Evolutionary conservation across 1,284 basidiomycete species (phyloP).

Genomic region (Gymnopus androsaceus): DNA sequence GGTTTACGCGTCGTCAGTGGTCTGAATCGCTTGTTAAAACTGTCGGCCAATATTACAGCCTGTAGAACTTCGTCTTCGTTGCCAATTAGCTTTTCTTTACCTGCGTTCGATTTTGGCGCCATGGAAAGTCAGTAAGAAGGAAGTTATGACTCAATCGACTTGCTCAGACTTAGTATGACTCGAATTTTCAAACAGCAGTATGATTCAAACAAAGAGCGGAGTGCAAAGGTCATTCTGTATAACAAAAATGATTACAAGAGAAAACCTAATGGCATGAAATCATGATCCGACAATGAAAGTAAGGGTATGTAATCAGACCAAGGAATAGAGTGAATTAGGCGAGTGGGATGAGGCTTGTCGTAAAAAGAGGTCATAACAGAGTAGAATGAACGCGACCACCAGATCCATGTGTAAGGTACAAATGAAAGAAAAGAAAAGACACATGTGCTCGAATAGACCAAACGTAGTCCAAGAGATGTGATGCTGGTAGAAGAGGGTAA

Average conservation of each 20-base stretch:
- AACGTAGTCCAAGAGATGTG: conserved; percentile 11
- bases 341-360: conserved; percentile 53
- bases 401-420: conserved; percentile 66
- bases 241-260: conserved; percentile 55
- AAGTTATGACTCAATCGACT: neutral
- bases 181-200: neutral
- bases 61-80: conserved; percentile 84
- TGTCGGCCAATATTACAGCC: conserved; percentile 92
- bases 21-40: conserved; percentile 90
- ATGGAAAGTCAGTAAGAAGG: conserved; percentile 35
- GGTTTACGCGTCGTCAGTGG: conserved; percentile 85
- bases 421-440: conserved; percentile 36
- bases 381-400: conserved; percentile 43
- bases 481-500: conserved; percentile 35
- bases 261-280: conserved; percentile 57
- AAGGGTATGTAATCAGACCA: conserved; percentile 47
- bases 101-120: conserved; percentile 58
- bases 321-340: conserved; percentile 46
- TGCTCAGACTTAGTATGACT: neutral
- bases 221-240: conserved; percentile 20
- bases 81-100: conserved; percentile 62
- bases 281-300: conserved; percentile 56
- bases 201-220: neutral
- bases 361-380: conserved; percentile 48
- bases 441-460: conserved; percentile 31